Conservation (phyloP, 2,329 filamentous ascomycete species). For the Teratosphaeria destructans region DNA sequence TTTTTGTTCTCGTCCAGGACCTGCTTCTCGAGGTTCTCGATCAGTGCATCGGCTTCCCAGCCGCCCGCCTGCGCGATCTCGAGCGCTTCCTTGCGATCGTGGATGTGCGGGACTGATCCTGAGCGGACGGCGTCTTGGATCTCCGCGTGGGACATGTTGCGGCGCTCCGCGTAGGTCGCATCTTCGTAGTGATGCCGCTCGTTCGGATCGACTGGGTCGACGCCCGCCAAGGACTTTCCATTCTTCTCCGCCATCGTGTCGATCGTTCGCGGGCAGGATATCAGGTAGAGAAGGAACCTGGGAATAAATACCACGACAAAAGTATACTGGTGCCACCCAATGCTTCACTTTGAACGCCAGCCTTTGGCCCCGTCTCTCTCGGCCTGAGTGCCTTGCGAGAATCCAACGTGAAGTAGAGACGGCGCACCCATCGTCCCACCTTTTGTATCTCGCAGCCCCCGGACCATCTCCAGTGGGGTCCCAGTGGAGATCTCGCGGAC, state of each 20-base stretch:
- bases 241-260: conserved; percentile 2
- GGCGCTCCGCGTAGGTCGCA: conserved; percentile 12
- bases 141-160: conserved; percentile 13
- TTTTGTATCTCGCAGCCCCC: neutral
- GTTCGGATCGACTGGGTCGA: neutral
- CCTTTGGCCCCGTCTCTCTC: neutral
- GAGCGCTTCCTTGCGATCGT: conserved; percentile 20
- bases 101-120: conserved; percentile 19
- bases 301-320: neutral
- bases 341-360: neutral
- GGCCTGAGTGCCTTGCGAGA: neutral
- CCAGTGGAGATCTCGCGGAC: neutral
- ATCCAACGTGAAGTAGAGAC: neutral
- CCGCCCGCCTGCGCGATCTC: conserved; percentile 23
- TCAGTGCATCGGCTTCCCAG: conserved; percentile 36
- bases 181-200: conserved; percentile 13
- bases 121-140: conserved; percentile 20
- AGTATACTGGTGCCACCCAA: neutral
- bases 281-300: neutral
- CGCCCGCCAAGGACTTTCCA: neutral
- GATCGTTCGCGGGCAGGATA: neutral
- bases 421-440: neutral
- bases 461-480: neutral
- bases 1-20: conserved; percentile 26
- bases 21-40: conserved; percentile 32